Conservation (phyloP, 2,329 filamentous ascomycete genomes). For the Raffaelea albimanens region DNA sequence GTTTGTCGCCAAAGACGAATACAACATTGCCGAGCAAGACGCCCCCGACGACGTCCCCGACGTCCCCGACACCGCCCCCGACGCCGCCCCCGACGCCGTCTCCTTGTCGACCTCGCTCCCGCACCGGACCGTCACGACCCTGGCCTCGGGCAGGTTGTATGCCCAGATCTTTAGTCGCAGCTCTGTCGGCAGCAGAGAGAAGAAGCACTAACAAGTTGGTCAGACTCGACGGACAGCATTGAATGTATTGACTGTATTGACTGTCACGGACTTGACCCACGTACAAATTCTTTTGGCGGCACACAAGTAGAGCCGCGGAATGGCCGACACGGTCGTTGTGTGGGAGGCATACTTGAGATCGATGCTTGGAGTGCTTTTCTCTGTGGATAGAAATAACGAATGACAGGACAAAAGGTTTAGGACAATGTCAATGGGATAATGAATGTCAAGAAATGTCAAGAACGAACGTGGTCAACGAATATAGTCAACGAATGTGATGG, state of each 20-base stretch:
- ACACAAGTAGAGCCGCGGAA: too few species aligned
- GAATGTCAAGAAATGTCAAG: too few species aligned
- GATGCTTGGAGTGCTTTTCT: too few species aligned
- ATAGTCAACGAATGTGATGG: too few species aligned
- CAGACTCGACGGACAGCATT: too few species aligned
- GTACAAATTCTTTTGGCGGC: constrained; percentile 1
- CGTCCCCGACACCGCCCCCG: constrained; percentile 8
- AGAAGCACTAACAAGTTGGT: constrained; percentile 34
- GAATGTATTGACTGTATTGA: too few species aligned
- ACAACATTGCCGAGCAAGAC: not conserved
- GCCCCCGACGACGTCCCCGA: not conserved
- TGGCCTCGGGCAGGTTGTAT: constrained; percentile 30
- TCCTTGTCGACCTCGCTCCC: not conserved
- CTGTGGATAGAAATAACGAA: too few species aligned
- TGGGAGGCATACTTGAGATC: too few species aligned
- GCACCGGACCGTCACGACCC: constrained; percentile 34
- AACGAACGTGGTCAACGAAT: too few species aligned
- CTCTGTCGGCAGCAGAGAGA: constrained; percentile 33
- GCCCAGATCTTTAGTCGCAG: constrained; percentile 39
- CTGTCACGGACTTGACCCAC: not conserved
- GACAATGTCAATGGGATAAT: too few species aligned
- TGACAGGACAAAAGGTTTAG: too few species aligned
- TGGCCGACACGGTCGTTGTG: too few species aligned
- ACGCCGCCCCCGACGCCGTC: not conserved
- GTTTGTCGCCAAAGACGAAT: not conserved